Percentiles rank a stretch among this genome's conserved stretches.
These are phyloP conservation scores for Ophiostoma novo-ulmi DNA, from an alignment of 2,329 filamentous ascomycete species.

Conservation along the genomic window DNA sequence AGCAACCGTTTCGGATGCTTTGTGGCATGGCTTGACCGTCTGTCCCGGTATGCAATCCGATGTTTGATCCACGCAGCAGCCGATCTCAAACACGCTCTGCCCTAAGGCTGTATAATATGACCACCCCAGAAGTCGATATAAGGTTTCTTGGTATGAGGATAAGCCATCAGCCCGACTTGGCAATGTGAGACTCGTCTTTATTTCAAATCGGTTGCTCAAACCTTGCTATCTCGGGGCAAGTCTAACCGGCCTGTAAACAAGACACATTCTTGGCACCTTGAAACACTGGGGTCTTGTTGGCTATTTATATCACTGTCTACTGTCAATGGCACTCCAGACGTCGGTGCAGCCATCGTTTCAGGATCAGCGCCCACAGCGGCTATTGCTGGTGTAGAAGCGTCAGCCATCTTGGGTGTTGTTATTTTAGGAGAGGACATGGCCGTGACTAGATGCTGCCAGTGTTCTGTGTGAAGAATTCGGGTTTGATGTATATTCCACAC, in stretches of 20 bases:
- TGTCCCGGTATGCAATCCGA: not conserved
- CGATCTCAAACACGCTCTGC: not conserved
- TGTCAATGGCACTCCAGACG: not conserved
- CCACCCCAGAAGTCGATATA: not conserved
- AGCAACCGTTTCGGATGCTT: not conserved
- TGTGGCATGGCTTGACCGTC: not conserved
- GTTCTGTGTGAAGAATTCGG: not conserved
- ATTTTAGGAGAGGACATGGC: not conserved
- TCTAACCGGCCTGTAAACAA: not conserved
- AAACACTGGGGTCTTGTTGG: not conserved
- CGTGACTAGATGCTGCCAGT: not conserved
- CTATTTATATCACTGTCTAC: not conserved
- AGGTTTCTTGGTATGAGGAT: slow-evolving; percentile 6
- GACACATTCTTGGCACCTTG: slow-evolving; percentile 6
- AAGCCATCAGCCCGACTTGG: not conserved
- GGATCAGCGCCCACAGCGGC: too few relatives aligned
- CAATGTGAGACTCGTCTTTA: not conserved
- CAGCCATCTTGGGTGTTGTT: not conserved
- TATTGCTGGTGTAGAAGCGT: not conserved
- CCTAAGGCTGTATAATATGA: not conserved
- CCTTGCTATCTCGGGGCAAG: not conserved
- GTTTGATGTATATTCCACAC: not conserved
- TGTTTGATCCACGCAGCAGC: slow-evolving; percentile 1
- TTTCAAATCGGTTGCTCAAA: not conserved
- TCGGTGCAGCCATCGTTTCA: not conserved